These are phyloP conservation scores for Petunia hybrid DNA, from an alignment of 305 asterid species.

Conservation along the genomic window DNA sequence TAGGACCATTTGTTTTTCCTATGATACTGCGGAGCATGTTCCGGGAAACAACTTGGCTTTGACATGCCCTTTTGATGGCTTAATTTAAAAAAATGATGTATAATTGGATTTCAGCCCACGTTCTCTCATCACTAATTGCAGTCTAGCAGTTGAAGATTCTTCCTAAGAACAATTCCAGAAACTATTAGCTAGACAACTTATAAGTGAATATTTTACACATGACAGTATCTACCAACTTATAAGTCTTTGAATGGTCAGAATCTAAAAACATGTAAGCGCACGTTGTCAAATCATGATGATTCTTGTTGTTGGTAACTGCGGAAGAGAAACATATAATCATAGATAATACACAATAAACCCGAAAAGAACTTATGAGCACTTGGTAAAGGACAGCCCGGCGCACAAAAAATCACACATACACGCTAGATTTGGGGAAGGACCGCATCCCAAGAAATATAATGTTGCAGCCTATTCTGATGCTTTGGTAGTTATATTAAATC, in stretches of 20 bases:
- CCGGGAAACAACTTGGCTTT: neutral
- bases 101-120: constrained; percentile 5
- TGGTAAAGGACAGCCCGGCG: too few species aligned
- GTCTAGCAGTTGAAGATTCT: constrained; percentile 29
- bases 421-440: too few species aligned
- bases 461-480: too few species aligned
- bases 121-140: constrained; percentile 21
- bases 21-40: constrained; percentile 21
- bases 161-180: neutral
- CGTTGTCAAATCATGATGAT: constrained; percentile 25
- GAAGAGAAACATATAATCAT: too few species aligned
- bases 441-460: too few species aligned
- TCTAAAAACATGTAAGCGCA: constrained; percentile 1
- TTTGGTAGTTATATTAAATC: too few species aligned
- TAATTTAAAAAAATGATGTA: neutral
- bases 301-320: neutral
- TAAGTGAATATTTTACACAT: neutral
- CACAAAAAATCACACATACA: too few species aligned
- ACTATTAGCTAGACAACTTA: neutral
- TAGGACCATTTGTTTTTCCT: neutral
- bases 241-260: neutral
- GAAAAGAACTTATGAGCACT: too few species aligned
- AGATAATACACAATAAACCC: too few species aligned
- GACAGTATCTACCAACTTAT: neutral
- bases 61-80: neutral